Conservation (phyloP, 2,329 filamentous ascomycete species). For the Pleoardoris graminearum region DNA sequence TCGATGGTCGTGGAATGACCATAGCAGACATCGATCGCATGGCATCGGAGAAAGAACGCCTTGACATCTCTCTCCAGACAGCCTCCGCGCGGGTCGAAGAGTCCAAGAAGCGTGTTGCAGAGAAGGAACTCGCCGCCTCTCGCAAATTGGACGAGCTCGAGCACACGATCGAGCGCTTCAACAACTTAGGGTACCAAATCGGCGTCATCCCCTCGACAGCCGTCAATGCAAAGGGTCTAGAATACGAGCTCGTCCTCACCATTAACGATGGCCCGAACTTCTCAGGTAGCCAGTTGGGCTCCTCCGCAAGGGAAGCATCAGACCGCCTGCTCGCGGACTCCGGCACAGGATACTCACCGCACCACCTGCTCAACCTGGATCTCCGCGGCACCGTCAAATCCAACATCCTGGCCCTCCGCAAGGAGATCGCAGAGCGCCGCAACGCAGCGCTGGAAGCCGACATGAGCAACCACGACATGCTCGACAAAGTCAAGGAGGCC, state of each 20-base stretch:
- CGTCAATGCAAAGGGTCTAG: slow-evolving; percentile 78
- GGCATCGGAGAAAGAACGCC: slow-evolving; percentile 89
- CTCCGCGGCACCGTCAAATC: slow-evolving; percentile 80
- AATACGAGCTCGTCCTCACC: slow-evolving; percentile 84
- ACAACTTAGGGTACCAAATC: slow-evolving; percentile 91
- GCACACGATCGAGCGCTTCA: slow-evolving; percentile 85
- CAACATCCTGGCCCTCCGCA: slow-evolving; percentile 75
- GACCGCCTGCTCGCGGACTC: slow-evolving; percentile 83
- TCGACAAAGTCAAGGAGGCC: slow-evolving; percentile 93
- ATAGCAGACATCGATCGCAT: slow-evolving; percentile 99
- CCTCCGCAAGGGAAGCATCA: slow-evolving; percentile 51
- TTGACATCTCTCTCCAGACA: slow-evolving; percentile 85
- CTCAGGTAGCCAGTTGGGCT: slow-evolving; percentile 54
- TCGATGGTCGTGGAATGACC: slow-evolving; percentile 91
- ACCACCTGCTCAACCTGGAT: slow-evolving; percentile 86
- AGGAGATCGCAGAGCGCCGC: slow-evolving; percentile 89
- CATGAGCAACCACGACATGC: slow-evolving; percentile 90
- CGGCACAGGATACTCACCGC: slow-evolving; percentile 84
- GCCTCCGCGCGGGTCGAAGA: slow-evolving; percentile 79
- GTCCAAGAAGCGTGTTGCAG: slow-evolving; percentile 76
- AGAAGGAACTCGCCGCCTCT: slow-evolving; percentile 87
- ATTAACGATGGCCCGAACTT: slow-evolving; percentile 80
- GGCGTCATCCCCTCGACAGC: slow-evolving; percentile 85
- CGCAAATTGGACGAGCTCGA: slow-evolving; percentile 91
- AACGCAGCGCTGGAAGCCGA: slow-evolving; percentile 82